Conservation (phyloP, 345 rosid species). For the Brassica incana region DNA sequence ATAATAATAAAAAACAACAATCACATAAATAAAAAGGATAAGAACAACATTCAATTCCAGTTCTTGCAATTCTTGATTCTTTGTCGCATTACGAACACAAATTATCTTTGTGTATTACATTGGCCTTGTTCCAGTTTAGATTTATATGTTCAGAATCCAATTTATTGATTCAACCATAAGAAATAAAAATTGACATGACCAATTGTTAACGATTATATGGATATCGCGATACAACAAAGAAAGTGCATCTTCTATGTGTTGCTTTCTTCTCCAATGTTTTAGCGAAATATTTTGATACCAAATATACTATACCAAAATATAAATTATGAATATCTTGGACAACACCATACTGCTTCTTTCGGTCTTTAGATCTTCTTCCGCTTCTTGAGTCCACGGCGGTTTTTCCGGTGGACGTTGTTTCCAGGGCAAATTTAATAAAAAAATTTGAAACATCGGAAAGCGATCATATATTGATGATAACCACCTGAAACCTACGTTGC, state of each 20-base stretch:
- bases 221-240: neutral
- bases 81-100: too few relatives aligned
- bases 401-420: neutral
- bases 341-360: neutral
- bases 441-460: neutral
- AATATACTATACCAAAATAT: neutral
- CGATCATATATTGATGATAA: neutral
- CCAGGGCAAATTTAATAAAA: neutral
- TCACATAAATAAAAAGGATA: neutral
- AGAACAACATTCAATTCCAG: neutral
- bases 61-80: neutral
- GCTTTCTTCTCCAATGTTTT: neutral
- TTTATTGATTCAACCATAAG: neutral
- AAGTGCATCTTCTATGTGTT: neutral
- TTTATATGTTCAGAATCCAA: too few relatives aligned
- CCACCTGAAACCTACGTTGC: neutral
- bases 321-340: neutral
- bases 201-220: neutral
- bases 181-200: neutral
- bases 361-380: neutral
- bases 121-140: too few relatives aligned
- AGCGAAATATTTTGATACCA: neutral
- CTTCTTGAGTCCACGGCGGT: neutral
- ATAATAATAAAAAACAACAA: too few relatives aligned
- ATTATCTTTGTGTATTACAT: too few relatives aligned